Base-by-base conservation (phyloP, 208 protist genomes). In the Endotrypanum monterogeii region DNA sequence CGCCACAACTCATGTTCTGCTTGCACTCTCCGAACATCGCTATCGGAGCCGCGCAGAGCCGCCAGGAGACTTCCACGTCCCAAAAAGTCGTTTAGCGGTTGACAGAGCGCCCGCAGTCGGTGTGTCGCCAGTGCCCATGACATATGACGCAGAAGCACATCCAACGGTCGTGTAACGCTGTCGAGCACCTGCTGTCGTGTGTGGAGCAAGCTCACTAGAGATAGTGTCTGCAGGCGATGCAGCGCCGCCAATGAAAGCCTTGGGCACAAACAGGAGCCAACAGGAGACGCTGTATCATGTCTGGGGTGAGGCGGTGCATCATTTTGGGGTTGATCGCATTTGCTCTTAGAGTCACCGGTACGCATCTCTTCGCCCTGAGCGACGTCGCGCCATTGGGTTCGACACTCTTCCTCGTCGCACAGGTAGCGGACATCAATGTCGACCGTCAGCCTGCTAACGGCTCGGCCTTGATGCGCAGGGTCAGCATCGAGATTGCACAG, bases 11-110 rank as follows among this genome's bases (percentile, higher is more conserved):
- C 41, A 14, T 39, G 68, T 28, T 52, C 68, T 2, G 55, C 35
- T 7, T 25, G 68, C 48, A 58, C 55, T 2, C 14, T 20, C 39
- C 11, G 68, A 1, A 54, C 35, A 63, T 20, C 23, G 35, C 35
- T 35, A 44, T 2, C 58, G 2, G 58, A 30, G 35, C 35, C 58
- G 35, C 58, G 16, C 58, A 41, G 58, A 37, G 39, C 46, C 6
- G 28, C 32, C 23, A 57, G 20, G 30, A 20, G 30, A 25, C 37
- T 12, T 1, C 65, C 54, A 18, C 74, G 23, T 14, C 46, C 28
- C 65, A 74, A 71, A 51, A 81, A 80, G n/a, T 57, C 54, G 25
- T 65, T 28, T 16, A 84, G 75, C 9, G 80, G 80, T 25, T 16
- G 25, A 28, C 71, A 74, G 46, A 84, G 71, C 9, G 63, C 44